Conservation (phyloP, 192 early-diverging fungal genomes). For the Chytriomyces sp. region DNA sequence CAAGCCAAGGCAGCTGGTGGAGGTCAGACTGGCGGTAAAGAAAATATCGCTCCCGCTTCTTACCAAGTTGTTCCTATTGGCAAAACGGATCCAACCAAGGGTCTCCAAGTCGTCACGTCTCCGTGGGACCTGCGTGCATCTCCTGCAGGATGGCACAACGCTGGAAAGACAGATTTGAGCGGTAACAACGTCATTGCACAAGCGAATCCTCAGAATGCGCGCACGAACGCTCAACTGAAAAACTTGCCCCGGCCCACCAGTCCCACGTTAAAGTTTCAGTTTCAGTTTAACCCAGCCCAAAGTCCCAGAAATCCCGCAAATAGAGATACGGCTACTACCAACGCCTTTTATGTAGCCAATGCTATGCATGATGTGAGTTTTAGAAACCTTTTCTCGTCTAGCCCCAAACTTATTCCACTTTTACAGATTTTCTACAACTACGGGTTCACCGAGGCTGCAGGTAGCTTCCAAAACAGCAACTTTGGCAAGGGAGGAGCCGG, state of each 20-base stretch:
- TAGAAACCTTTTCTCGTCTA: too few relatives aligned
- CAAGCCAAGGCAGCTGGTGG: background rate
- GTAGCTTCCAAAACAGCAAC: constrained; percentile 45
- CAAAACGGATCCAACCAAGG: constrained; percentile 13
- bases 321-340: constrained; percentile 31
- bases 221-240: background rate
- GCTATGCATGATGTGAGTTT: constrained; percentile 60
- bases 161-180: constrained; percentile 6
- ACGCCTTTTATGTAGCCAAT: constrained; percentile 43
- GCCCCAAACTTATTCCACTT: constrained; percentile 40
- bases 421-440: constrained; percentile 37
- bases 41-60: background rate
- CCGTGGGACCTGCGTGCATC: constrained; percentile 35
- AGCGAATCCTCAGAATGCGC: constrained; percentile 16
- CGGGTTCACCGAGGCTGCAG: constrained; percentile 41
- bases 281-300: constrained; percentile 18
- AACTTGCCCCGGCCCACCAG: background rate
- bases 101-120: constrained; percentile 31
- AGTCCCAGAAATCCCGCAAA: constrained; percentile 24
- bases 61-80: constrained; percentile 35
- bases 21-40: too few relatives aligned
- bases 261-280: constrained; percentile 13
- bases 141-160: constrained; percentile 49
- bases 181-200: constrained; percentile 32
- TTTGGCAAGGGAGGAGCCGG: constrained; percentile 39